Evolutionary conservation across 345 rosid genomes (phyloP), one percentile per base, ranked within the genome.

Genomic region (Arabidopsis arenosa): DNA sequence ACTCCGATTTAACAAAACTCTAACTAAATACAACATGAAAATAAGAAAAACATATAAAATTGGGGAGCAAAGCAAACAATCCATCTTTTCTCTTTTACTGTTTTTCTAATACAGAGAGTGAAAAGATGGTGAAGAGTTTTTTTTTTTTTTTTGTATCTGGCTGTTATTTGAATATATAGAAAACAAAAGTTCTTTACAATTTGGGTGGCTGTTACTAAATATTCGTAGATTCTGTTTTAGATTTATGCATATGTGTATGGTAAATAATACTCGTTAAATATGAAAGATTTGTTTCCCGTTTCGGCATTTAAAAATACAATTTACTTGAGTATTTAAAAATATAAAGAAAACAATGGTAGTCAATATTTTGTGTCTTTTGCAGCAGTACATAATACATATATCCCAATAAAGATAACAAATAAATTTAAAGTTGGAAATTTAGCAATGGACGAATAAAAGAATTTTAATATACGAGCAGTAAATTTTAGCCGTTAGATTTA

Each of bases 1-100:
- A 26, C 59, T 78, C 7, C 83, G 74, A 51, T 81, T 72, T 1
- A 48, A 21, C 49, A 69, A 21, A 11, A n/a, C 5, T 55, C 33
- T 62, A 52, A 53, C 47, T 7, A 76, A 4, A 68, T 9, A 52
- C 35, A 49, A 18, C 61, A 76, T 4, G 15, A 69, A 35, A 10
- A 69, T 9, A 13, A 76, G 30, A 47, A 41, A 17, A 47, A 73
- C 1, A 57, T 35, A 67, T 10, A 70, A 13, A n/a, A 77, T 5
- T 9, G 81, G 67, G 13, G 80, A 71, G 12, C 78, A 71, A 23
- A 76, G n/a, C 40, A 76, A 69, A 53, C 80, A 61, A 52, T 69
- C 80, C 80, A 76, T 73, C 41, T 61, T 75, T 58, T 59, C 9
- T 6, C n/a, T 12, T 13, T 13, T 2, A 2, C 0, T 32, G 2